Conservation (phyloP, 257 asterid species). For the Lithospermum erythrorhizon region DNA sequence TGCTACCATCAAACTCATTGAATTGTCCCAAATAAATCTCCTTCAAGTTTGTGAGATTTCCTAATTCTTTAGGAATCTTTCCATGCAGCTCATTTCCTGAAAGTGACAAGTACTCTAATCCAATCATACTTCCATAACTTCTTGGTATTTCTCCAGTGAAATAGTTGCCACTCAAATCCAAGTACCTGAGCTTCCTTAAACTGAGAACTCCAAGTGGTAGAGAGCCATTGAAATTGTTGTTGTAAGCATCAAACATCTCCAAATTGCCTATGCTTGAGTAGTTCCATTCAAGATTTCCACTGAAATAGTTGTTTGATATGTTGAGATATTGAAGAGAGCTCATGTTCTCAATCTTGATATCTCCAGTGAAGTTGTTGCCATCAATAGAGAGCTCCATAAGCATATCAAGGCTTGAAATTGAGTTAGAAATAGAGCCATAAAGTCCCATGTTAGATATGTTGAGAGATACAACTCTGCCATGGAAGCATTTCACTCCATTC, state of each 20-base stretch:
- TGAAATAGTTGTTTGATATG: slow-evolving; percentile 59
- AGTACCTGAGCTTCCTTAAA: slow-evolving; percentile 51
- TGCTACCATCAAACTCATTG: slow-evolving; percentile 64
- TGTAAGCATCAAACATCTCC: slow-evolving; percentile 64
- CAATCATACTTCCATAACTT: slow-evolving; percentile 43
- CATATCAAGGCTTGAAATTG: slow-evolving; percentile 45
- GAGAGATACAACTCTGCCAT: slow-evolving; percentile 46
- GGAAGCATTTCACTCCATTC: slow-evolving; percentile 59
- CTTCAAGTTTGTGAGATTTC: slow-evolving; percentile 65
- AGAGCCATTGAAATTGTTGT: slow-evolving; percentile 62
- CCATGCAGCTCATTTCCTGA: slow-evolving; percentile 81
- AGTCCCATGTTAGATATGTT: slow-evolving; percentile 61
- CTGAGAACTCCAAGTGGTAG: slow-evolving; percentile 55
- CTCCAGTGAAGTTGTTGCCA: slow-evolving; percentile 96
- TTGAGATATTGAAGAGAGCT: slow-evolving; percentile 48
- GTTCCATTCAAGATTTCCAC: slow-evolving; percentile 68
- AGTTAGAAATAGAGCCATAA: slow-evolving; percentile 61
- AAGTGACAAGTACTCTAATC: slow-evolving; percentile 60
- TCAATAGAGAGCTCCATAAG: slow-evolving; percentile 61
- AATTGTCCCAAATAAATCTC: slow-evolving; percentile 72
- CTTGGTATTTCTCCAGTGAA: slow-evolving; percentile 55
- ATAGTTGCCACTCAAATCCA: slow-evolving; percentile 82
- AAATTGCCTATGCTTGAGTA: slow-evolving; percentile 47
- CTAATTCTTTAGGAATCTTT: slow-evolving; percentile 54
- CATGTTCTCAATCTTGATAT: slow-evolving; percentile 52